A percentile compares a stretch with the other conserved stretches of the same genome.
Evolutionary conservation across 202 grass and related monocot species (phyloP).

Genomic region (Carex arenaria): DNA sequence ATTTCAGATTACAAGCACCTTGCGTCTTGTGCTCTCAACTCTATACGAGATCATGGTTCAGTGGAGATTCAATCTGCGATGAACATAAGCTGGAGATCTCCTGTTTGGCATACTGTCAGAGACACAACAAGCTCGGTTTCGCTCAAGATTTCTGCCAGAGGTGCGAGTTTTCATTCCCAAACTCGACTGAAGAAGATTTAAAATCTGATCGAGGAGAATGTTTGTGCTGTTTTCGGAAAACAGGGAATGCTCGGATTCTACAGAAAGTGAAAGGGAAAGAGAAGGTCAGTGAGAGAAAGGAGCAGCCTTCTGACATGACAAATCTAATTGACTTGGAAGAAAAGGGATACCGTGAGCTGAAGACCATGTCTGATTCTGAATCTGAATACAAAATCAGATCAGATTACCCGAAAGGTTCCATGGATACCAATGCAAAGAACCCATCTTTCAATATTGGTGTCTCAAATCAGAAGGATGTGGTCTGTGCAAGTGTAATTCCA

Average conservation of each 20-base stretch:
- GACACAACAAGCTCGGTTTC: conserved; percentile 45
- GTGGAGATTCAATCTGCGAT: conserved; percentile 41
- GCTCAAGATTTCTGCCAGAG: conserved; percentile 47
- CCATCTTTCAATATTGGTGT: conserved; percentile 9
- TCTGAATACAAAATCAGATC: conserved; percentile 33
- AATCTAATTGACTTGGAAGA: conserved; percentile 21
- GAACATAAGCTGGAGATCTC: conserved; percentile 58
- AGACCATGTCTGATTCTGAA: conserved; percentile 44
- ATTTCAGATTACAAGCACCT: conserved; percentile 42
- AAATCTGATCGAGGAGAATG: conserved; percentile 21
- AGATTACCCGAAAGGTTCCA: conserved; percentile 8
- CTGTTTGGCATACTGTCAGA: conserved; percentile 54
- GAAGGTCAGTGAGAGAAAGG: neutral
- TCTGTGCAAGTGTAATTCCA: neutral
- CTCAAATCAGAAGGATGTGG: neutral
- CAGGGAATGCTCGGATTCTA: neutral
- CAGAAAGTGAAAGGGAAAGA: conserved; percentile 21
- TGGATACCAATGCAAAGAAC: neutral
- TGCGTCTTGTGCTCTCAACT: conserved; percentile 65
- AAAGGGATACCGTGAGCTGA: conserved; percentile 49
- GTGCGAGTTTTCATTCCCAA: conserved; percentile 46
- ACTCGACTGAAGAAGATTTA: neutral
- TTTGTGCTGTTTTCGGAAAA: conserved; percentile 56
- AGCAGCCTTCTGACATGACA: neutral
- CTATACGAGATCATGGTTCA: conserved; percentile 48